Base-by-base conservation (phyloP, 1,284 basidiomycete genomes). In the Leccinum pallidistipes region DNA sequence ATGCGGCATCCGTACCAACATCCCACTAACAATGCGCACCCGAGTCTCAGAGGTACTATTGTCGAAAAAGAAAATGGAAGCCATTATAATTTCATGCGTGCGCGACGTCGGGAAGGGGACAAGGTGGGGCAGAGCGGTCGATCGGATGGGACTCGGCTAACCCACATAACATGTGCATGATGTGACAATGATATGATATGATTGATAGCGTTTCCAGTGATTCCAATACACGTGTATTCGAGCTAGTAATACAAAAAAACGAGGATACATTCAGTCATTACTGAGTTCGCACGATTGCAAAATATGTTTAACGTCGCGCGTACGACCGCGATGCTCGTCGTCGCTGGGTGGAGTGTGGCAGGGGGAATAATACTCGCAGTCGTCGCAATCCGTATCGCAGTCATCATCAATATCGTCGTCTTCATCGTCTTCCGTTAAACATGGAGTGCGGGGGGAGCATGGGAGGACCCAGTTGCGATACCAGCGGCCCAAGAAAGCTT, bases 401-500 rank as follows among this genome's bases (percentile, higher is more conserved):
- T 75, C 74, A 9, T 67, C 43, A 18, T 45, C 11, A 11, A 21
- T n/a, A 2, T 51, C 50, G 6, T 51, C 50, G 1, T 66, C 66
- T 40, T 74, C 72, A 36, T 60, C 64, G 11, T 66, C 66, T 47
- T 68, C 62, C 5, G n/a, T 29, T 4, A 31, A 43, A 62, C 55
- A 62, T 10, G 62, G 47, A 1, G 29, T 24, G 21, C 64, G 63
- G 24, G 61, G 61, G 34, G 59, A 61, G 51, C 58, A 66, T 45
- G 80, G 75, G 60, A 80, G 75, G 50, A 83, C 68, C 82, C 85
- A 86, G 18, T 78, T 76, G 57, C 80, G 78, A 68, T 88, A 89
- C 86, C 86, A 90, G 59, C 78, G 78, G 1, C 85, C 83, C 59
- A 91, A 78, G 71, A 88, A 90, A 18, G 84, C 73, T 67, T 87